phyloP scores from a whole-genome alignment of 1,139 yeast genomes.

The Ogataea hybrid region DNA sequence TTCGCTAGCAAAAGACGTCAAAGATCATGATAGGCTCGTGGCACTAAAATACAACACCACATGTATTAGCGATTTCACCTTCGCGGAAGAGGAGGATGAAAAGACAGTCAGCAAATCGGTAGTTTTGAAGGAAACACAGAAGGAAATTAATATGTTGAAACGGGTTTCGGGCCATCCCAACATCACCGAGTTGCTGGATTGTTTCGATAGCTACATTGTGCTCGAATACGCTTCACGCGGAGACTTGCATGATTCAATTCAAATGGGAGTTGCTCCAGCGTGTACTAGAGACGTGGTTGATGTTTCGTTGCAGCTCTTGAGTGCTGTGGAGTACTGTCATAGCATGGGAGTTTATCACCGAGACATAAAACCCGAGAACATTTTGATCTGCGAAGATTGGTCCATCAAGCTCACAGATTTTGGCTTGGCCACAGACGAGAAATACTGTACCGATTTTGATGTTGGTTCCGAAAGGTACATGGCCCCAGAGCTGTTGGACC shows the following conservation, averaged over 20 bases:
- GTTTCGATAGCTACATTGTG: slow-evolving; percentile 76
- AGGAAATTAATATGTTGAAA: slow-evolving; percentile 74
- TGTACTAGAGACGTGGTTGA: slow-evolving; percentile 71
- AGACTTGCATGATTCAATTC: slow-evolving; percentile 90
- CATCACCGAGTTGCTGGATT: slow-evolving; percentile 68
- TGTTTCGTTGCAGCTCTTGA: slow-evolving; percentile 72
- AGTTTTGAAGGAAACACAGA: slow-evolving; percentile 58
- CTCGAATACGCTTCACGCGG: slow-evolving; percentile 91
- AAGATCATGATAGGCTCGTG: slow-evolving; percentile 51
- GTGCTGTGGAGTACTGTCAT: slow-evolving; percentile 79
- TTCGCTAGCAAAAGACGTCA: slow-evolving; percentile 75
- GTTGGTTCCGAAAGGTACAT: slow-evolving; percentile 94
- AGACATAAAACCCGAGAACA: slow-evolving; percentile 89
- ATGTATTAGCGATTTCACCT: slow-evolving; percentile 34
- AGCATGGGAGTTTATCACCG: slow-evolving; percentile 73
- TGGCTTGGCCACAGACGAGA: slow-evolving; percentile 80
- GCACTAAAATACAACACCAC: slow-evolving; percentile 83
- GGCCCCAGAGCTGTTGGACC: slow-evolving; percentile 91
- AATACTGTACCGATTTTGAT: slow-evolving; percentile 72
- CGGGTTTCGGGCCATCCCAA: slow-evolving; percentile 64
- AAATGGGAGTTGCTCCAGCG: slow-evolving; percentile 77
- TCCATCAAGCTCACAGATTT: slow-evolving; percentile 83
- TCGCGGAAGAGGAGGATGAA: slow-evolving; percentile 27
- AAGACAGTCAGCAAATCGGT: slow-evolving; percentile 26
- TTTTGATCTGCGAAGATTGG: slow-evolving; percentile 76